Evolutionary conservation across 495 filamentous ascomycete genomes (phyloP).

Genomic region (Aspergillus panamensis): DNA sequence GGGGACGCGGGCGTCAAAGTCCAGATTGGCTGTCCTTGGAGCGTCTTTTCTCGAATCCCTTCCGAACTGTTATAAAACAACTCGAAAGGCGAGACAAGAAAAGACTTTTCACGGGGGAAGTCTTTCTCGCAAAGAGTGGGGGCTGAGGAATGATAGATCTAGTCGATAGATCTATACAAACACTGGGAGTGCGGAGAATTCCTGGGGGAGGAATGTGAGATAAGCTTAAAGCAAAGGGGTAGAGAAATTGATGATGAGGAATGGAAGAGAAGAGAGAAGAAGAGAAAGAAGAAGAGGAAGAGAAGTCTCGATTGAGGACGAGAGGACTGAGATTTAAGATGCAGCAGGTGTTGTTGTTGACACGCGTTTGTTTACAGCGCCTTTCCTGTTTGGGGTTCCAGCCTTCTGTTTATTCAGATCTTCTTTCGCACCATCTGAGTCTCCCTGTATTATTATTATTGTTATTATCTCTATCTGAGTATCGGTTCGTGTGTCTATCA

Average conservation of each 20-base stretch:
- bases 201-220: slow-evolving; percentile 25
- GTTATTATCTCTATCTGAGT: too few species aligned
- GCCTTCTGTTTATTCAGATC: slow-evolving; percentile 2
- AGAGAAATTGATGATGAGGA: slow-evolving; percentile 18
- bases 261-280: slow-evolving; percentile 10
- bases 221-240: slow-evolving; percentile 27
- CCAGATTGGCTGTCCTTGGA: slow-evolving; percentile 91
- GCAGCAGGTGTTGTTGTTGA: slow-evolving; percentile 20
- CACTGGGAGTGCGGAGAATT: slow-evolving; percentile 17
- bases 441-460: too few species aligned
- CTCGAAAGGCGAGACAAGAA: slow-evolving; percentile 95
- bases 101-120: slow-evolving; percentile 51
- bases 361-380: slow-evolving; percentile 31
- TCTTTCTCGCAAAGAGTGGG: slow-evolving; percentile 38
- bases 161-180: slow-evolving; percentile 23
- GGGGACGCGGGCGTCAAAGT: slow-evolving; percentile 99
- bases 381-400: slow-evolving; percentile 26
- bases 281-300: slow-evolving; percentile 17
- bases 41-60: slow-evolving; percentile 91
- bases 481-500: not conserved
- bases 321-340: slow-evolving; percentile 17
- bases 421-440: too few species aligned
- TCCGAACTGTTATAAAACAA: slow-evolving; percentile 70
- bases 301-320: slow-evolving; percentile 10
- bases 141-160: slow-evolving; percentile 21